phyloP scores from a whole-genome alignment of 2,329 filamentous ascomycete species.

The Pseudogymnoascus pannorum region DNA sequence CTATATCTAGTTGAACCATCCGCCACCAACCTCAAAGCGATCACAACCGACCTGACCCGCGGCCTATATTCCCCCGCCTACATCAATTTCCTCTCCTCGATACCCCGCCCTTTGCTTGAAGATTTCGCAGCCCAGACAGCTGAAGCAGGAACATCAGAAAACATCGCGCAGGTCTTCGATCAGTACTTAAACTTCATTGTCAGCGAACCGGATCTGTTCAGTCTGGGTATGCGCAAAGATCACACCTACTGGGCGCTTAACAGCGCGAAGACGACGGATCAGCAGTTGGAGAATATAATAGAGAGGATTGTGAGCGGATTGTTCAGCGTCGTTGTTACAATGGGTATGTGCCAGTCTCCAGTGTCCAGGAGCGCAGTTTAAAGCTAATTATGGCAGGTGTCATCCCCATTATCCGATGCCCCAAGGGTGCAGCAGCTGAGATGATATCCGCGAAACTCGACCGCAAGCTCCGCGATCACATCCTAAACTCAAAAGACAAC shows the following conservation, averaged over 20 bases:
- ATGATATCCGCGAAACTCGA: slow-evolving; percentile 92
- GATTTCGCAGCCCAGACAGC: slow-evolving; percentile 90
- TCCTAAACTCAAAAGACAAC: slow-evolving; percentile 96
- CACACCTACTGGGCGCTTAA: slow-evolving; percentile 95
- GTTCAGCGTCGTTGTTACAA: slow-evolving; percentile 98
- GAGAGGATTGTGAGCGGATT: slow-evolving; percentile 90
- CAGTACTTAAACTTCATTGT: slow-evolving; percentile 98
- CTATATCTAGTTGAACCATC: slow-evolving; percentile 95
- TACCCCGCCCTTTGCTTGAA: slow-evolving; percentile 83
- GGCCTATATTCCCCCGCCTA: slow-evolving; percentile 90
- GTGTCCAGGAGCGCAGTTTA: not conserved
- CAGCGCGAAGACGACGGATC: slow-evolving; percentile 82
- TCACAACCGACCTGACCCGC: slow-evolving; percentile 78
- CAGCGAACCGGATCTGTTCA: slow-evolving; percentile 91
- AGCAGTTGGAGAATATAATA: slow-evolving; percentile 77
- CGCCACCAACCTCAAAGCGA: slow-evolving; percentile 67
- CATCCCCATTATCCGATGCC: slow-evolving; percentile 91
- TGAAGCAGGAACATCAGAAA: slow-evolving; percentile 73
- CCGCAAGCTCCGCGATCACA: slow-evolving; percentile 89
- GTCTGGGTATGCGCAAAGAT: slow-evolving; percentile 81
- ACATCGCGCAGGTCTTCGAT: slow-evolving; percentile 87
- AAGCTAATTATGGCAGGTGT: slow-evolving; percentile 49
- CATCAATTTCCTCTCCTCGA: slow-evolving; percentile 92
- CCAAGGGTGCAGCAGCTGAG: slow-evolving; percentile 86
- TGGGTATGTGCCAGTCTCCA: slow-evolving; percentile 57